phyloP scores from a whole-genome alignment of 768 basidiomycete species.

The Kwoniella dendrophila region DNA sequence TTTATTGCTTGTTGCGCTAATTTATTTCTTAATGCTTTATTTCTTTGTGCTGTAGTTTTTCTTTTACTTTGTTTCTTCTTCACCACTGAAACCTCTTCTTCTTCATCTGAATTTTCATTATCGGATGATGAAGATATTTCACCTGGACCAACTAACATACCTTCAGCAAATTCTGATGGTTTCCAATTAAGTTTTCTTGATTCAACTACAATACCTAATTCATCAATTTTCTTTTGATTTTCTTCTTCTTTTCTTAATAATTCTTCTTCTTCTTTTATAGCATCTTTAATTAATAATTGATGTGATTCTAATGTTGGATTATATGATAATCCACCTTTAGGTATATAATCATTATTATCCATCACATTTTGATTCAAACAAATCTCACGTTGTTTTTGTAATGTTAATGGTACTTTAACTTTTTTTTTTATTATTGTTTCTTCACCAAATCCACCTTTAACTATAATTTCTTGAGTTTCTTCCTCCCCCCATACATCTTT shows the following conservation, averaged over 20 bases:
- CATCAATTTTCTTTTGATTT: conserved; percentile 62
- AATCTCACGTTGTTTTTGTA: conserved; percentile 40
- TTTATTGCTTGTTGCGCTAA: conserved; percentile 68
- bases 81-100: conserved; percentile 58
- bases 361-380: conserved; percentile 26
- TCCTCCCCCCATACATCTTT: conserved; percentile 16
- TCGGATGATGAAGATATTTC: conserved; percentile 38
- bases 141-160: conserved; percentile 63
- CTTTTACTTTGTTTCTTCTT: conserved; percentile 47
- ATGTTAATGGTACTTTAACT: conserved; percentile 49
- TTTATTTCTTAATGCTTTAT: conserved; percentile 66
- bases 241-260: conserved; percentile 63
- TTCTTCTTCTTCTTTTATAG: conserved; percentile 68
- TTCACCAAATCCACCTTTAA: conserved; percentile 57
- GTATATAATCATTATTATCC: conserved; percentile 55
- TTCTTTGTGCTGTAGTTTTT: conserved; percentile 70
- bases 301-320: conserved; percentile 79
- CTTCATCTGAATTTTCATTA: conserved; percentile 44
- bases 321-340: conserved; percentile 84
- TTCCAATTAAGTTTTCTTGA: conserved; percentile 28
- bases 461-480: conserved; percentile 16
- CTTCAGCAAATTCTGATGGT: conserved; percentile 60
- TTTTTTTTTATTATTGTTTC: conserved; percentile 48
- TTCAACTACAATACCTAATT: conserved; percentile 61
- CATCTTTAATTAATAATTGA: conserved; percentile 68